phyloP scores from a whole-genome alignment of 1,139 yeast species.

The Entelexis sorbosivorans region DNA sequence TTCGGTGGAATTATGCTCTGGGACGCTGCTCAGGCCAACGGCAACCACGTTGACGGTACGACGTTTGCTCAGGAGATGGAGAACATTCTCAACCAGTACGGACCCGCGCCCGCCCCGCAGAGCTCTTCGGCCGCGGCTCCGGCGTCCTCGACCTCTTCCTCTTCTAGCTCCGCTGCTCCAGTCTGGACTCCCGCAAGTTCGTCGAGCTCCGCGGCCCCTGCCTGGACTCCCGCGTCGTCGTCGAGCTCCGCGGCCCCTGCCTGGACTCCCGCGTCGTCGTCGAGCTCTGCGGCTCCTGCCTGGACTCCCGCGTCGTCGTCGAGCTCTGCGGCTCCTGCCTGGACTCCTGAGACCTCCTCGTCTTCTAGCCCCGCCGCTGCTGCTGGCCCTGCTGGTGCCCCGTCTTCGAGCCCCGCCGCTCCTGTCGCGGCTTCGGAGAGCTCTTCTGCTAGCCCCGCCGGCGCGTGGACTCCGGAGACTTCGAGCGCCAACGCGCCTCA shows the following conservation, averaged over 20 bases:
- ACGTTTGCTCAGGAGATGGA: conserved; percentile 16
- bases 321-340: not conserved
- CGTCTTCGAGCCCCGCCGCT: not conserved
- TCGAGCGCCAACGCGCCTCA: not conserved
- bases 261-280: not conserved
- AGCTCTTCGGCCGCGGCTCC: conserved; percentile 15
- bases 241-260: not conserved
- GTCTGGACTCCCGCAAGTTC: conserved; percentile 9
- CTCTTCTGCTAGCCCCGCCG: not conserved
- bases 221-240: conserved; percentile 13
- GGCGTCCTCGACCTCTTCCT: not conserved
- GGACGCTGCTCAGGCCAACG: conserved; percentile 79
- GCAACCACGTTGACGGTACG: conserved; percentile 32
- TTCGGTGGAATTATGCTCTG: conserved; percentile 85
- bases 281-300: too few species aligned
- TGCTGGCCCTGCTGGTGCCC: not conserved
- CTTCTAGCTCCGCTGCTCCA: conserved; percentile 14
- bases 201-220: conserved; percentile 4
- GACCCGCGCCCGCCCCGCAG: conserved; percentile 13
- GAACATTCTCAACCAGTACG: conserved; percentile 12
- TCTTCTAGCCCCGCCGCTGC: not conserved
- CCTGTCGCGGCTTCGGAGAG: not conserved
- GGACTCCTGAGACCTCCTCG: not conserved
- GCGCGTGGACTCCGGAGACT: too few species aligned
- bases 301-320: not conserved